Conservation (phyloP, 208 protist genomes). For the Crithidia bombi region DNA sequence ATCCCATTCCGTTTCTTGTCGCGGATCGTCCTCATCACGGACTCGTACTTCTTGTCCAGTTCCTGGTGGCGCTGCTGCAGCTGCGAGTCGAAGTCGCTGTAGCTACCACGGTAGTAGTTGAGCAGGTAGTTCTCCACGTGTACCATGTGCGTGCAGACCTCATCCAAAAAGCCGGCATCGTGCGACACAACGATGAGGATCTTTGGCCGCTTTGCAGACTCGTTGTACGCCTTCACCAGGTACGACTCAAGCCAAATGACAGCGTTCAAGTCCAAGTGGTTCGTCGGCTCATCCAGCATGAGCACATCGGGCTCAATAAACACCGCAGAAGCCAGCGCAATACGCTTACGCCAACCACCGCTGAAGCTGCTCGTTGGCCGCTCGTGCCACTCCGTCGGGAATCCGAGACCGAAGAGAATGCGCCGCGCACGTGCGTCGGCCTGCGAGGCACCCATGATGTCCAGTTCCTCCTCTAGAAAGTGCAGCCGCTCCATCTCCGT, state of each 20-base stretch:
- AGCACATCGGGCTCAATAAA: conserved; percentile 96
- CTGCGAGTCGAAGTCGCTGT: conserved; percentile 76
- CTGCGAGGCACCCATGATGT: conserved; percentile 92
- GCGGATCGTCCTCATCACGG: conserved; percentile 77
- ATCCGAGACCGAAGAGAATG: conserved; percentile 94
- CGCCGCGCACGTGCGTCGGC: conserved; percentile 85
- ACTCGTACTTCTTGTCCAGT: conserved; percentile 86
- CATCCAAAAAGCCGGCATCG: conserved; percentile 95
- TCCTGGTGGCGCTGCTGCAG: conserved; percentile 79
- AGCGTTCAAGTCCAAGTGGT: conserved; percentile 96
- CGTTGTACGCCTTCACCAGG: conserved; percentile 80
- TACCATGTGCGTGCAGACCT: conserved; percentile 95
- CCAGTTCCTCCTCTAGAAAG: conserved; percentile 92
- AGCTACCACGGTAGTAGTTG: conserved; percentile 86
- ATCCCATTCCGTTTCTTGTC: conserved; percentile 90
- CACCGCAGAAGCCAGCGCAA: conserved; percentile 94
- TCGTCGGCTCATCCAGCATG: conserved; percentile 98
- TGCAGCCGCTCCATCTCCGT: conserved; percentile 82
- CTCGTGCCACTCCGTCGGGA: conserved; percentile 93
- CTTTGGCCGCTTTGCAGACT: conserved; percentile 83
- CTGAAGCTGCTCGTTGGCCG: conserved; percentile 88
- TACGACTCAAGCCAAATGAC: conserved; percentile 96
- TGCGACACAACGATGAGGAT: conserved; percentile 97
- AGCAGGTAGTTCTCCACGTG: conserved; percentile 92
- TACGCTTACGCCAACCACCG: conserved; percentile 93